Conservation (phyloP, 305 asterid genomes). For the Lippia alba region DNA sequence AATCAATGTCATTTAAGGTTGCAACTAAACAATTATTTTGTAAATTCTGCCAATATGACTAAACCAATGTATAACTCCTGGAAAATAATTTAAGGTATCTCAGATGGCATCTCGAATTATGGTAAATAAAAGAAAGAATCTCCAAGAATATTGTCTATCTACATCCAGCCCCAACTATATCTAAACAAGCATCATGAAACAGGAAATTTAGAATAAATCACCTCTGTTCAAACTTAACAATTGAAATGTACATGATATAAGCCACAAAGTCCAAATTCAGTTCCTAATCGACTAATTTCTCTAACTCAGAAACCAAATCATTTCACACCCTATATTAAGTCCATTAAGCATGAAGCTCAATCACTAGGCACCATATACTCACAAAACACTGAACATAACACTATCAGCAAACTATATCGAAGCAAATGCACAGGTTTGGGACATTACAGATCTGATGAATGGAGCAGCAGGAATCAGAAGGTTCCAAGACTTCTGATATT, state of each 20-base stretch:
- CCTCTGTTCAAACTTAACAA: not conserved
- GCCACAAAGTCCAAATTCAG: slow-evolving; percentile 19
- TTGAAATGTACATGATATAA: not conserved
- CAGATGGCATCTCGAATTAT: not conserved
- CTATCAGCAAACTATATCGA: slow-evolving; percentile 4
- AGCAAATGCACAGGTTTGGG: slow-evolving; percentile 10
- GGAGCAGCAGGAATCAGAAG: slow-evolving; percentile 91
- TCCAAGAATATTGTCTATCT: not conserved
- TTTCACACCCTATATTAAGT: slow-evolving; percentile 1
- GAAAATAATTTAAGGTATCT: not conserved
- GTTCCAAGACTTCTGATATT: slow-evolving; percentile 61
- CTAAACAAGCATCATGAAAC: slow-evolving; percentile 9
- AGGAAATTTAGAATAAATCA: not conserved
- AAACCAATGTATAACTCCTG: not conserved
- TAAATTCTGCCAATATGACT: slow-evolving; percentile 4
- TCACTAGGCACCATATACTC: slow-evolving; percentile 13
- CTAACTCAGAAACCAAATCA: no score
- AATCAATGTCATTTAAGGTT: slow-evolving; percentile 25
- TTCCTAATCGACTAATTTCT: slow-evolving; percentile 2
- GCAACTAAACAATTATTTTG: slow-evolving; percentile 17
- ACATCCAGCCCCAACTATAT: slow-evolving; percentile 2
- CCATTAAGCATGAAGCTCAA: slow-evolving; percentile 10
- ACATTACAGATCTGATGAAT: slow-evolving; percentile 69
- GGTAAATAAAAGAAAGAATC: not conserved
- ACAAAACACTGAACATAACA: slow-evolving; percentile 13